Evolutionary conservation across 2,329 filamentous ascomycete genomes (phyloP).

Genomic region (Penicillium sp.): DNA sequence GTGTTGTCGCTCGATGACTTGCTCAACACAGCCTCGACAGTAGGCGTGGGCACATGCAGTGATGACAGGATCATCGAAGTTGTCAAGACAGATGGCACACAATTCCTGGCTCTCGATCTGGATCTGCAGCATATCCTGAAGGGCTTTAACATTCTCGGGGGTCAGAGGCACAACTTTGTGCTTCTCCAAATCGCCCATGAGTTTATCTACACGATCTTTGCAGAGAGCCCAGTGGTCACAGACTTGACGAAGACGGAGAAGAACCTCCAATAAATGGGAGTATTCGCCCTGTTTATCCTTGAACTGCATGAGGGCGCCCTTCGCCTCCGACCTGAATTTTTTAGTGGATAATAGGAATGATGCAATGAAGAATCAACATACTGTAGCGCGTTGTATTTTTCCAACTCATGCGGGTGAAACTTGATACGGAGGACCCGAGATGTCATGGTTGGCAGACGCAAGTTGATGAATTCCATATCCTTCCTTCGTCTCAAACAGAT

Average conservation of each 20-base stretch:
- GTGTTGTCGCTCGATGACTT: conserved; percentile 70
- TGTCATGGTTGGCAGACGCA: conserved; percentile 72
- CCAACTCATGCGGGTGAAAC: conserved; percentile 69
- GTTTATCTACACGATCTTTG: conserved; percentile 68
- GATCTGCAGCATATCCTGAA: conserved; percentile 73
- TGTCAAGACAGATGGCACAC: conserved; percentile 77
- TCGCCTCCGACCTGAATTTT: conserved; percentile 63
- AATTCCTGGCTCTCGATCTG: conserved; percentile 78
- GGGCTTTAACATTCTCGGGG: conserved; percentile 66
- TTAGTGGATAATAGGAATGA: conserved; percentile 20
- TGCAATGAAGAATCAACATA: conserved; percentile 38
- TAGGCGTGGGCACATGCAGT: conserved; percentile 82
- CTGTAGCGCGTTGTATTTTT: conserved; percentile 73
- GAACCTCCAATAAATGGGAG: conserved; percentile 72
- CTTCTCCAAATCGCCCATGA: conserved; percentile 67
- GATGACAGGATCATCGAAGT: conserved; percentile 70
- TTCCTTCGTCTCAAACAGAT: conserved; percentile 80
- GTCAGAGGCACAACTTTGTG: conserved; percentile 68
- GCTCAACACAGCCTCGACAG: conserved; percentile 69
- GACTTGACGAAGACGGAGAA: conserved; percentile 78
- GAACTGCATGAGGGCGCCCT: conserved; percentile 65
- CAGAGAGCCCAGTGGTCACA: conserved; percentile 89
- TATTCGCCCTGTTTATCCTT: conserved; percentile 57
- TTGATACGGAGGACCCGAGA: conserved; percentile 75
- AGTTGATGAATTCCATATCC: conserved; percentile 82